A percentile compares a stretch with the other conserved stretches of the same genome.
Conservation (phyloP, 2,329 filamentous ascomycete genomes). For the Stagonosporopsis tanaceti region DNA sequence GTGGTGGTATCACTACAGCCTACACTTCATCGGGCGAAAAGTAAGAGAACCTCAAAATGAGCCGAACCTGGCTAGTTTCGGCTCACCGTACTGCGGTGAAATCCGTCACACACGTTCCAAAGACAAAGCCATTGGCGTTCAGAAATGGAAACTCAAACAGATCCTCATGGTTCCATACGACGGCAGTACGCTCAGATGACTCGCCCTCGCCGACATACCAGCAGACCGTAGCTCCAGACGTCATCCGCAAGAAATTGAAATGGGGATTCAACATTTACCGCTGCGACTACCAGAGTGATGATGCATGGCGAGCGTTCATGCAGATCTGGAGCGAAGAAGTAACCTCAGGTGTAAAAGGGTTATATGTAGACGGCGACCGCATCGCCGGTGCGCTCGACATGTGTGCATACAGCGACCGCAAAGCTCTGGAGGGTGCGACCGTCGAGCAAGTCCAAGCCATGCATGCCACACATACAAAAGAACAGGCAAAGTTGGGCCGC, state of each 20-base stretch:
- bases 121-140: not conserved
- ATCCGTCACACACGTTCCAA: not conserved
- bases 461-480: conserved; percentile 8
- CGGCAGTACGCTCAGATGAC: not conserved
- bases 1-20: not conserved
- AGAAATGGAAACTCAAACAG: not conserved
- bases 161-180: not conserved
- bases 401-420: conserved; percentile 3
- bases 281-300: not conserved
- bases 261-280: conserved; percentile 8
- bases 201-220: not conserved
- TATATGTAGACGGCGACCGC: conserved; percentile 5
- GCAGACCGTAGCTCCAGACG: not conserved
- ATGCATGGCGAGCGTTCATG: conserved; percentile 5
- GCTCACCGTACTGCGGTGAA: not conserved
- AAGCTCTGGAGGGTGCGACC: not conserved
- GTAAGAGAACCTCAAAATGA: not conserved
- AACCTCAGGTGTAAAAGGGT: not conserved
- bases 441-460: conserved; percentile 6
- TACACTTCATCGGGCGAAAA: not conserved
- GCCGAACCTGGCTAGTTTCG: not conserved
- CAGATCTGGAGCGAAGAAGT: conserved; percentile 3
- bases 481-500: not conserved
- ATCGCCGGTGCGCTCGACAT: conserved; percentile 6
- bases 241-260: conserved; percentile 2